Percentiles rank a stretch among this genome's conserved stretches.
phyloP scores from a whole-genome alignment of 148 eudicot species.

The Rhododendron vialii region DNA sequence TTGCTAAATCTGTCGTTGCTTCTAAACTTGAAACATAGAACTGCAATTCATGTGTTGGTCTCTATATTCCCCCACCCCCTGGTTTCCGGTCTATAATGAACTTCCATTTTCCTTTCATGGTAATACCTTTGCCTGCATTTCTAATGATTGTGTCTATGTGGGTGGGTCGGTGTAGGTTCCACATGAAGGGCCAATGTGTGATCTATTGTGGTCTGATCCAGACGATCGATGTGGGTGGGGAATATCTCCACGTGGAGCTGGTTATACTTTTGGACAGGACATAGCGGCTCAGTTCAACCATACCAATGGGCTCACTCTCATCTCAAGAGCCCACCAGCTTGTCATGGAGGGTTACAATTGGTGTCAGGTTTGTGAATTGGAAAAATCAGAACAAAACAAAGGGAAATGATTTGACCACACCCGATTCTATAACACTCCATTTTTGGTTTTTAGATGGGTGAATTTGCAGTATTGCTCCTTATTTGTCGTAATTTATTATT shows the following conservation, averaged over 20 bases:
- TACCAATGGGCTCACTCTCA: slow-evolving; percentile 85
- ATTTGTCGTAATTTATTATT: not conserved
- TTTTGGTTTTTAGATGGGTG: not conserved
- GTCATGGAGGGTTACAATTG: slow-evolving; percentile 98
- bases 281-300: slow-evolving; percentile 81
- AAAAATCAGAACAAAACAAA: not conserved
- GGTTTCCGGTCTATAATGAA: not conserved
- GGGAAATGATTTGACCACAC: not conserved
- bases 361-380: slow-evolving; percentile 72
- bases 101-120: not conserved
- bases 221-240: slow-evolving; percentile 99
- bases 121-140: not conserved
- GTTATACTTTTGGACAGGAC: slow-evolving; percentile 95
- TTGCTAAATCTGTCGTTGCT: not conserved
- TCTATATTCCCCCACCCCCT: not conserved
- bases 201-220: slow-evolving; percentile 97
- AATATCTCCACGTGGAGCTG: slow-evolving; percentile 97
- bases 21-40: not conserved
- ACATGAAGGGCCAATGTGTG: slow-evolving; percentile 99
- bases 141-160: not conserved
- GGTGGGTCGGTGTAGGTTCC: slow-evolving; percentile 55
- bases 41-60: not conserved
- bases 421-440: not conserved
- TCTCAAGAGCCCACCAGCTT: slow-evolving; percentile 95
- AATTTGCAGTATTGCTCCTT: not conserved